These are phyloP conservation scores for Lonicera japonica DNA, from an alignment of 129 eudicot species.

Conservation along the genomic window DNA sequence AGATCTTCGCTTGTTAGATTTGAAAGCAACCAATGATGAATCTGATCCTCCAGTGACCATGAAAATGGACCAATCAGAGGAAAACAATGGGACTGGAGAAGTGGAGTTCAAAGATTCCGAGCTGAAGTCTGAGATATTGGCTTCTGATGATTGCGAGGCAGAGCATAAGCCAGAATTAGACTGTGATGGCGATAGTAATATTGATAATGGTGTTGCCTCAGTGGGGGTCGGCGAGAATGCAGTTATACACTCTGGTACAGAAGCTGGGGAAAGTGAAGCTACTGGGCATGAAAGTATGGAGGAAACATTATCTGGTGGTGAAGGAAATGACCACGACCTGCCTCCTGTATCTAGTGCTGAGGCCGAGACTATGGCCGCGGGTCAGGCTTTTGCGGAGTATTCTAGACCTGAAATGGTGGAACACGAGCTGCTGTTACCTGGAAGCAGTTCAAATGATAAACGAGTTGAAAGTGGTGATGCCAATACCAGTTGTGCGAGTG, in stretches of 20 bases:
- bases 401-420: conserved; percentile 13
- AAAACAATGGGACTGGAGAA: conserved; percentile 10
- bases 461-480: conserved; percentile 7
- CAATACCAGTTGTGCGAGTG: conserved; percentile 6
- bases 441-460: conserved; percentile 2
- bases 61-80: conserved; percentile 12
- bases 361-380: conserved; percentile 21
- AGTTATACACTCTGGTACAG: neutral
- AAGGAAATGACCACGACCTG: conserved; percentile 5
- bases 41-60: conserved; percentile 16
- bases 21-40: conserved; percentile 25
- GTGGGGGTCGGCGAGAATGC: conserved; percentile 10
- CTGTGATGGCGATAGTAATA: conserved; percentile 12
- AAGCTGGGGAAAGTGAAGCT: conserved; percentile 12
- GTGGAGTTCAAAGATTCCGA: conserved; percentile 16
- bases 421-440: conserved; percentile 14
- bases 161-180: conserved; percentile 18
- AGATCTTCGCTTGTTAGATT: conserved; percentile 31
- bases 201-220: conserved; percentile 8
- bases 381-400: conserved; percentile 15
- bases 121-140: conserved; percentile 14
- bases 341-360: conserved; percentile 25
- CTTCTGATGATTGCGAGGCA: conserved; percentile 16
- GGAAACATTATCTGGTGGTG: conserved; percentile 11
- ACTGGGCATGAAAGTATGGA: neutral